phyloP scores from a whole-genome alignment of 2,329 filamentous ascomycete genomes.

The Aspergillus eucalypticola region DNA sequence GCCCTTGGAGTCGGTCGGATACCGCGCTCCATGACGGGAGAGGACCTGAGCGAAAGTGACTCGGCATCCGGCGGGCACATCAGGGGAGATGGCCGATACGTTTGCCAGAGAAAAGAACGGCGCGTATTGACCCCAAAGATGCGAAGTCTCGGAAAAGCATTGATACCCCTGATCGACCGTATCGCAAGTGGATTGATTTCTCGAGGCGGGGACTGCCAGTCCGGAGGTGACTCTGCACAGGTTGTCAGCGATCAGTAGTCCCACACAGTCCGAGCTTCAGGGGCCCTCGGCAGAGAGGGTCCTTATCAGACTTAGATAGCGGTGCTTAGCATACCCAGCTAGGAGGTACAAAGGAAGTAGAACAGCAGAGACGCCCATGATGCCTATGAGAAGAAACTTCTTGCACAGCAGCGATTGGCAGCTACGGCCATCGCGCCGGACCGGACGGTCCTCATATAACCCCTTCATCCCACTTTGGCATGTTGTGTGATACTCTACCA shows the following conservation, averaged over 20 bases:
- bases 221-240: conserved; percentile 12
- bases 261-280: too few relatives aligned
- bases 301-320: background rate
- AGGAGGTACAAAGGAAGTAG: conserved; percentile 17
- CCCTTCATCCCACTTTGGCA: conserved; percentile 17
- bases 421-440: background rate
- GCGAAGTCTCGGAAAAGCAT: conserved; percentile 63
- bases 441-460: conserved; percentile 15
- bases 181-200: conserved; percentile 47
- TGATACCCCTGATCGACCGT: conserved; percentile 60
- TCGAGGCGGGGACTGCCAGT: conserved; percentile 5
- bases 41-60: conserved; percentile 79
- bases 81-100: conserved; percentile 62
- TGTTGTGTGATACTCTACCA: conserved; percentile 3
- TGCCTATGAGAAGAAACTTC: conserved; percentile 3
- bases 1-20: conserved; percentile 72
- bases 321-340: conserved; percentile 14
- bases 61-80: conserved; percentile 66
- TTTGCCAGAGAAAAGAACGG: conserved; percentile 70
- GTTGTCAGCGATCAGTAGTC: background rate
- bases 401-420: background rate
- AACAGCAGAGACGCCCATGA: conserved; percentile 16
- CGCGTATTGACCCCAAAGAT: conserved; percentile 83
- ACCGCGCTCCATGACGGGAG: conserved; percentile 80
- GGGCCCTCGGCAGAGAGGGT: background rate